Conservation (phyloP, 2,329 filamentous ascomycete species). For the Fusarium euwallaceae region DNA sequence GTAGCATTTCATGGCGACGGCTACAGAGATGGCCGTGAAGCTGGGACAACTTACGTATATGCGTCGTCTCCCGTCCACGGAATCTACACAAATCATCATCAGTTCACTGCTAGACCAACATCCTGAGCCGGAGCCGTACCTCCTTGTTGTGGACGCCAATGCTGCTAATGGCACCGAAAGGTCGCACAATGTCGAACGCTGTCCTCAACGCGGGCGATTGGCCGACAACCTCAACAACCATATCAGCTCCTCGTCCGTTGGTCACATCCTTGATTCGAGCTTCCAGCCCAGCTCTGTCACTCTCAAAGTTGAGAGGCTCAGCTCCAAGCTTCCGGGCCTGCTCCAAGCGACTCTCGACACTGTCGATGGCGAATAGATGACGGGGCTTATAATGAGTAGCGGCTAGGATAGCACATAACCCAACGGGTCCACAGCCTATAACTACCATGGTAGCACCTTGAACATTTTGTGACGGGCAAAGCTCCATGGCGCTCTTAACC, state of each 20-base stretch:
- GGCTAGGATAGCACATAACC: slow-evolving; percentile 85
- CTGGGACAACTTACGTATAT: slow-evolving; percentile 60
- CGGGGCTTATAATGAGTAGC: slow-evolving; percentile 82
- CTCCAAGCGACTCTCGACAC: slow-evolving; percentile 79
- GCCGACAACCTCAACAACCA: slow-evolving; percentile 84
- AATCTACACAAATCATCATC: slow-evolving; percentile 61
- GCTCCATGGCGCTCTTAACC: slow-evolving; percentile 80
- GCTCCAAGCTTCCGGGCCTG: slow-evolving; percentile 81
- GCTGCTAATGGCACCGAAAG: slow-evolving; percentile 80
- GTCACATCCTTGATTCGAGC: slow-evolving; percentile 80
- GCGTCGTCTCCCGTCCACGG: slow-evolving; percentile 76
- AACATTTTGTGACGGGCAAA: slow-evolving; percentile 59
- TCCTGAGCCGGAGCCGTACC: slow-evolving; percentile 56
- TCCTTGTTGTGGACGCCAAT: slow-evolving; percentile 83
- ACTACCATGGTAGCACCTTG: slow-evolving; percentile 77
- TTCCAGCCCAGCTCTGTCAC: slow-evolving; percentile 73
- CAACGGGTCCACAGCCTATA: slow-evolving; percentile 88
- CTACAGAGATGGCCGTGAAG: not conserved
- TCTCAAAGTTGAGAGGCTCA: slow-evolving; percentile 84
- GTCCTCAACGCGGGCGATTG: slow-evolving; percentile 76
- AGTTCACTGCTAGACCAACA: not conserved
- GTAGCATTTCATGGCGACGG: slow-evolving; percentile 14
- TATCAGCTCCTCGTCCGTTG: slow-evolving; percentile 85
- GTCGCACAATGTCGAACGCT: slow-evolving; percentile 78
- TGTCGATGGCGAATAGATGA: slow-evolving; percentile 83